phyloP scores from a whole-genome alignment of 148 eudicot genomes.

The Fagopyrum homotropicum region DNA sequence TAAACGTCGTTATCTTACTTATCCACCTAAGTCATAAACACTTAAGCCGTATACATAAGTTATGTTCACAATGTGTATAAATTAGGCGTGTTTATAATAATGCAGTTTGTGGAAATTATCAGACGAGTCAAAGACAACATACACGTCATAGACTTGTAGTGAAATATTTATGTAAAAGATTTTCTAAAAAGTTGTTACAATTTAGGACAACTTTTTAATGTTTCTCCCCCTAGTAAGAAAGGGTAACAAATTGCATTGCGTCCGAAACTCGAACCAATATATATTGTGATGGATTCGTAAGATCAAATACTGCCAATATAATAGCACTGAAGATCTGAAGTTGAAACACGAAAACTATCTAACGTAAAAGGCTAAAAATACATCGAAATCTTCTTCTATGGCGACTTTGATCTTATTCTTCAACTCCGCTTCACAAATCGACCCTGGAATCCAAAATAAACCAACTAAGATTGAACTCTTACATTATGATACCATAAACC shows the following conservation, averaged over 20 bases:
- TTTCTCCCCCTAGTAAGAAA: background rate
- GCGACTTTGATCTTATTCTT: background rate
- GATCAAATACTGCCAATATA: background rate
- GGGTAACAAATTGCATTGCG: background rate
- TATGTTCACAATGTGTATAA: too few species aligned
- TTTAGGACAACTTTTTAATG: background rate
- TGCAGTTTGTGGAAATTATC: too few species aligned
- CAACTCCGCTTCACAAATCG: slow-evolving; percentile 19
- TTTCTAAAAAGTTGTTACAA: background rate
- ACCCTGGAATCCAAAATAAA: slow-evolving; percentile 12
- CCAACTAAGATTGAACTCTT: background rate
- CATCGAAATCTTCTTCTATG: background rate
- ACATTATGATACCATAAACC: too few species aligned
- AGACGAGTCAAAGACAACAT: too few species aligned
- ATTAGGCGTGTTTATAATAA: too few species aligned
- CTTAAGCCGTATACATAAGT: too few species aligned
- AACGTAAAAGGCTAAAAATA: background rate
- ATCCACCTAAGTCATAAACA: too few species aligned
- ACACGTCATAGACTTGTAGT: too few species aligned
- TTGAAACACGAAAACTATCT: background rate
- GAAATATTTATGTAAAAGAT: too few species aligned
- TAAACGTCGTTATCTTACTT: too few species aligned
- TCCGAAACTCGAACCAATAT: background rate
- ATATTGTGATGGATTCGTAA: background rate
- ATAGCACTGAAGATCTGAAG: background rate